phyloP scores from a whole-genome alignment of 2,329 filamentous ascomycete genomes.

The Graphiopsis chlorocephala region DNA sequence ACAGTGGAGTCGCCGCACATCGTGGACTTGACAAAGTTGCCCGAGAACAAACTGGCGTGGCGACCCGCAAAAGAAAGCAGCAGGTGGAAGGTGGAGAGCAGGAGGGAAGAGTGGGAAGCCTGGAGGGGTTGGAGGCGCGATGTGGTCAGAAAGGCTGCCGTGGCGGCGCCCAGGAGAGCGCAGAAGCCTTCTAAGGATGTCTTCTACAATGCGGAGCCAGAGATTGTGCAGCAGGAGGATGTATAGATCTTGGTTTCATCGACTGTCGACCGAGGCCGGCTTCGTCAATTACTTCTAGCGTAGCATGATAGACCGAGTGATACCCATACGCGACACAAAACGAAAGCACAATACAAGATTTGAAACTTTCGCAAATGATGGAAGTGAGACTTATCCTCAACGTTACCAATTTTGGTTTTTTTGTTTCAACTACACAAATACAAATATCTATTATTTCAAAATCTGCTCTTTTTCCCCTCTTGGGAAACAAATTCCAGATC shows the following conservation, averaged over 20 bases:
- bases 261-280: background rate
- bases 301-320: background rate
- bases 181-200: constrained; percentile 1
- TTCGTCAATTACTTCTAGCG: background rate
- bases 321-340: background rate
- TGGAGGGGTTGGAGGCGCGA: constrained; percentile 37
- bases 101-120: constrained; percentile 63
- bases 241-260: background rate
- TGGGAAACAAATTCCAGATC: background rate
- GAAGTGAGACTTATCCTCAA: background rate
- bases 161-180: constrained; percentile 1
- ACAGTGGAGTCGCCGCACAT: constrained; percentile 46
- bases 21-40: constrained; percentile 58
- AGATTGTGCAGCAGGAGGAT: background rate
- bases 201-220: background rate
- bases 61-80: constrained; percentile 62
- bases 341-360: background rate
- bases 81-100: constrained; percentile 63
- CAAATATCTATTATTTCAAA: background rate
- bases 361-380: background rate
- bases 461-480: background rate
- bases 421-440: background rate
- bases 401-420: too few species aligned
- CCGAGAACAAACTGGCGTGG: constrained; percentile 64
- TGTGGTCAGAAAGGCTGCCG: constrained; percentile 21